These are phyloP conservation scores for Pleurozium schreberi DNA, from an alignment of 225 moss, liverwort and hornwort species.

Conservation along the genomic window DNA sequence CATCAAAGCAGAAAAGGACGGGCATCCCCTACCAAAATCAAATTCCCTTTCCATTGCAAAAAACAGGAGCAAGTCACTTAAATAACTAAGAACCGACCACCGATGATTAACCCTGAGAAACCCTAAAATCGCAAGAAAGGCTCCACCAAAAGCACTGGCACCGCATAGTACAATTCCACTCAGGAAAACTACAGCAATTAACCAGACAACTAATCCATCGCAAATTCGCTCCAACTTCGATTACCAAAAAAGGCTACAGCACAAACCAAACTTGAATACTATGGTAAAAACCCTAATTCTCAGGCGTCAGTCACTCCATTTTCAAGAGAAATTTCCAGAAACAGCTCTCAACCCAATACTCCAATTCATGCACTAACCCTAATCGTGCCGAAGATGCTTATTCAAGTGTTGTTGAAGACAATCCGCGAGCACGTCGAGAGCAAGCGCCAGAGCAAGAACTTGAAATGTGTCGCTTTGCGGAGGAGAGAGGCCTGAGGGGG, in stretches of 20 bases:
- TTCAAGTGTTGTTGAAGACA: background rate
- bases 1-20: background rate
- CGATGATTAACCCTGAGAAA: background rate
- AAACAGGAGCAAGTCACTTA: background rate
- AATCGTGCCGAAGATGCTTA: background rate
- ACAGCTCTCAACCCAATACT: background rate
- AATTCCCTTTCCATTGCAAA: background rate
- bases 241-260: background rate
- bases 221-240: background rate
- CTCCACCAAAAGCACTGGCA: background rate
- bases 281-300: background rate
- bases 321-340: background rate
- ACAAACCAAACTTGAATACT: background rate
- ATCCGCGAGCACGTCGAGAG: background rate
- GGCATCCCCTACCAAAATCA: background rate
- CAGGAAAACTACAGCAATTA: background rate
- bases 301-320: no score
- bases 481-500: background rate
- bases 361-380: background rate
- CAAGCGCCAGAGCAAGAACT: background rate
- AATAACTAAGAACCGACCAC: background rate
- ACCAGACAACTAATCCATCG: background rate
- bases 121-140: background rate
- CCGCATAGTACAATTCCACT: background rate
- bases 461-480: background rate